Evolutionary conservation across 192 early-diverging fungal genomes (phyloP).

Genomic region (Mortierella antarctica): DNA sequence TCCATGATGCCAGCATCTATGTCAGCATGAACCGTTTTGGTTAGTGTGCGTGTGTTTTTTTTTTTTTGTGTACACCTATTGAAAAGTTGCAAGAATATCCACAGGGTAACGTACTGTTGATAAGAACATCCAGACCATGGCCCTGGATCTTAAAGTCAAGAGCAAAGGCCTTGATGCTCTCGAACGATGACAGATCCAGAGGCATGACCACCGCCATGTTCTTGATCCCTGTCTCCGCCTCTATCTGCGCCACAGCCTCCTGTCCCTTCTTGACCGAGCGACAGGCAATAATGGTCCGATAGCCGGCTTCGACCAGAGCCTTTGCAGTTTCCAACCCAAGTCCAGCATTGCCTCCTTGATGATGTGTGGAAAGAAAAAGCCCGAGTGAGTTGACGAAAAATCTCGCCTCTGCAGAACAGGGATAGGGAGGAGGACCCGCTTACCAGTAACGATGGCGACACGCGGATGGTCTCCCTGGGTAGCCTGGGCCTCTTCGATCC

Average conservation of each 20-base stretch:
- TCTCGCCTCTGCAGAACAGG: neutral
- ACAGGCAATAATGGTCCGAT: slow-evolving; percentile 4
- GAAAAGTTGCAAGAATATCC: neutral
- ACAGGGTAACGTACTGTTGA: slow-evolving; percentile 11
- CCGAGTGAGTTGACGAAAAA: neutral
- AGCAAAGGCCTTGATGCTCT: neutral
- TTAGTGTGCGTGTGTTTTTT: neutral
- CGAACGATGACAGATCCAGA: slow-evolving; percentile 12
- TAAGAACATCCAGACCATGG: slow-evolving; percentile 4
- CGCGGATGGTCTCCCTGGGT: neutral
- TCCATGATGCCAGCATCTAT: slow-evolving; percentile 10
- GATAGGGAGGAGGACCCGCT: neutral
- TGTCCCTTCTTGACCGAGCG: slow-evolving; percentile 6
- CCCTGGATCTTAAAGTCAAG: neutral
- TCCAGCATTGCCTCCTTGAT: slow-evolving; percentile 12
- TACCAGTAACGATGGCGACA: slow-evolving; percentile 16
- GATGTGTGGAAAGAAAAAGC: neutral
- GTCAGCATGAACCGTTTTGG: too few relatives aligned
- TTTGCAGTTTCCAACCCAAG: slow-evolving; percentile 10
- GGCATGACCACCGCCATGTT: neutral
- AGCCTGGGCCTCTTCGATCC: slow-evolving; percentile 4
- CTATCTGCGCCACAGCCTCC: slow-evolving; percentile 4
- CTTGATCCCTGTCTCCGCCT: neutral
- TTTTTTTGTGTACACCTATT: too few relatives aligned
- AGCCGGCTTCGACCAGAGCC: slow-evolving; percentile 13